A percentile compares a stretch with the other conserved stretches of the same genome.
Conservation (phyloP, 768 basidiomycete species). For the Boletus speciosus region DNA sequence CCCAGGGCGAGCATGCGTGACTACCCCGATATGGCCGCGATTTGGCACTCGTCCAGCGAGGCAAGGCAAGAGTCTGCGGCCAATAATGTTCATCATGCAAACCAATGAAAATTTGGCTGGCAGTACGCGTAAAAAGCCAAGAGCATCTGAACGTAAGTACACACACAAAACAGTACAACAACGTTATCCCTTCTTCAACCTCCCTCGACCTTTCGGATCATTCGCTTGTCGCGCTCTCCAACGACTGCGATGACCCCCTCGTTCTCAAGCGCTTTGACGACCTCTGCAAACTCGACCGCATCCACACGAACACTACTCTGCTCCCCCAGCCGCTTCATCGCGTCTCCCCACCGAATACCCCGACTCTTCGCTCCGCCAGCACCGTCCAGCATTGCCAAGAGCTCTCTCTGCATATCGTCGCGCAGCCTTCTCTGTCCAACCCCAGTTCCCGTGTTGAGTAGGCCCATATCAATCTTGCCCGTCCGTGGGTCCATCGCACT, state of each 20-base stretch:
- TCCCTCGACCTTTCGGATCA: slow-evolving; percentile 67
- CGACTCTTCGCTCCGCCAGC: slow-evolving; percentile 46
- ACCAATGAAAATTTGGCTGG: not conserved
- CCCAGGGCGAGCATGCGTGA: not conserved
- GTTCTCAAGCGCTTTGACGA: slow-evolving; percentile 71
- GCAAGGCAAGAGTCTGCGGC: slow-evolving; percentile 1
- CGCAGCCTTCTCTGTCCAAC: slow-evolving; percentile 79
- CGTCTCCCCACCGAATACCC: slow-evolving; percentile 80
- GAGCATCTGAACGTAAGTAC: slow-evolving; percentile 1
- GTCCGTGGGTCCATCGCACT: slow-evolving; percentile 94
- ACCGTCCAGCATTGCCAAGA: slow-evolving; percentile 60
- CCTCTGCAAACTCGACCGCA: slow-evolving; percentile 74
- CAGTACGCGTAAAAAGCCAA: not conserved
- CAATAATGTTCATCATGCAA: not conserved
- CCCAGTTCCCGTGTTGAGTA: slow-evolving; percentile 92
- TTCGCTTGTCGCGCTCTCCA: slow-evolving; percentile 83
- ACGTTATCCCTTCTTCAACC: slow-evolving; percentile 12
- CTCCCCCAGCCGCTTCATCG: slow-evolving; percentile 69
- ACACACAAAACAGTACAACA: not conserved
- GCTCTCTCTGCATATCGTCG: slow-evolving; percentile 86
- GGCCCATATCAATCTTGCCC: slow-evolving; percentile 95
- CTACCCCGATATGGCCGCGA: slow-evolving; percentile 18
- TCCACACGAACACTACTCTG: slow-evolving; percentile 87
- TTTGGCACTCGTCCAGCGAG: not conserved
- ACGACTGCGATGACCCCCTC: slow-evolving; percentile 85